phyloP scores from a whole-genome alignment of 2,329 filamentous ascomycete species.

The Cryphonectria radicalis region DNA sequence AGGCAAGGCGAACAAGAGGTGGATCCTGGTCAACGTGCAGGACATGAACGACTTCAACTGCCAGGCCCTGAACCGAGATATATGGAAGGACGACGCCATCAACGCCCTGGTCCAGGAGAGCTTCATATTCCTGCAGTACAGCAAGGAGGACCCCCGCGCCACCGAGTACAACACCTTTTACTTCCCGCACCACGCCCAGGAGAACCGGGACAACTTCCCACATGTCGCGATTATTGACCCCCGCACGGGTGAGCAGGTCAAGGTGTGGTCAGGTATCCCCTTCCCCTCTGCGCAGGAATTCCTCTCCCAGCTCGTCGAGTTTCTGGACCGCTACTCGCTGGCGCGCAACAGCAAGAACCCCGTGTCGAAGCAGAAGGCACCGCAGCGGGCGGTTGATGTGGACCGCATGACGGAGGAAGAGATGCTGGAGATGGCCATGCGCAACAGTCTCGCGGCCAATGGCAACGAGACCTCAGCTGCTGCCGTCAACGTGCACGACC shows the following conservation, averaged over 20 bases:
- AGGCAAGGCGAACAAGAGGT: slow-evolving; percentile 88
- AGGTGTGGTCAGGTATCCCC: slow-evolving; percentile 87
- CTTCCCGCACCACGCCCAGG: slow-evolving; percentile 70
- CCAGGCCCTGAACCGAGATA: slow-evolving; percentile 88
- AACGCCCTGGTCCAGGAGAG: slow-evolving; percentile 83
- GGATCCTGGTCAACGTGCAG: slow-evolving; percentile 95
- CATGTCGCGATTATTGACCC: slow-evolving; percentile 97
- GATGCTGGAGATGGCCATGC: slow-evolving; percentile 91
- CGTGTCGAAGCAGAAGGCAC: slow-evolving; percentile 77
- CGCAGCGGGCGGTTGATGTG: slow-evolving; percentile 70
- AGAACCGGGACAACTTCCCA: slow-evolving; percentile 88
- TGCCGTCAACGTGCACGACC: slow-evolving; percentile 64
- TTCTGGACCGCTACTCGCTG: slow-evolving; percentile 94
- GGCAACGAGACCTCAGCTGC: slow-evolving; percentile 41
- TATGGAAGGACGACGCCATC: slow-evolving; percentile 88
- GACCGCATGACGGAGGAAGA: slow-evolving; percentile 95
- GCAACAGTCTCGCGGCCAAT: slow-evolving; percentile 77
- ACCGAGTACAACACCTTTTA: slow-evolving; percentile 89
- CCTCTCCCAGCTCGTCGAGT: slow-evolving; percentile 88
- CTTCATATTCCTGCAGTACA: slow-evolving; percentile 95
- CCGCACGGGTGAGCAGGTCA: slow-evolving; percentile 94
- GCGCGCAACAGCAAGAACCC: slow-evolving; percentile 90
- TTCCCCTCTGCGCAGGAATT: slow-evolving; percentile 80
- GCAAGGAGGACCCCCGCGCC: slow-evolving; percentile 79
- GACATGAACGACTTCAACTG: slow-evolving; percentile 93